Conservation (phyloP, 352 stramenopile species). For the Globisporangium barbulae region DNA sequence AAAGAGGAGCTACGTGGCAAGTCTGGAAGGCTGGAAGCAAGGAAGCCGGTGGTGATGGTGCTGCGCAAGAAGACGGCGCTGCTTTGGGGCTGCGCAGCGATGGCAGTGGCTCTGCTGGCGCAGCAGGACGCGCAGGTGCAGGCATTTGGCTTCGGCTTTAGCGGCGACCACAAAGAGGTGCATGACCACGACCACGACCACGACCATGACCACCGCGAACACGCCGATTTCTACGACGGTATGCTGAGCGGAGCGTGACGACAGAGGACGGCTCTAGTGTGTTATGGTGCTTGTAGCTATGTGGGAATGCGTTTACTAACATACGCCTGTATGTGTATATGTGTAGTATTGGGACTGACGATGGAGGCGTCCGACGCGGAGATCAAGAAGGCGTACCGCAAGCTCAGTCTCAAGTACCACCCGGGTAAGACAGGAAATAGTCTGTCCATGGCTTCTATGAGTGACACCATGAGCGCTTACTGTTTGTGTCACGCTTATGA, state of each 20-base stretch:
- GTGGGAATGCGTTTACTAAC: background rate
- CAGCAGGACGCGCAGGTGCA: slow-evolving; percentile 24
- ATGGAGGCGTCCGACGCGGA: slow-evolving; percentile 85
- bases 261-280: background rate
- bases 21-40: background rate
- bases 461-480: background rate
- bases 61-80: slow-evolving; percentile 22
- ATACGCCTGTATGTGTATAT: slow-evolving; percentile 3
- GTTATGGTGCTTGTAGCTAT: slow-evolving; percentile 6
- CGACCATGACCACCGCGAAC: slow-evolving; percentile 53
- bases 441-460: background rate
- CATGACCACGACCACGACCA: slow-evolving; percentile 21
- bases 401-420: slow-evolving; percentile 95
- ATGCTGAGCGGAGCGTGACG: background rate
- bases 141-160: slow-evolving; percentile 55
- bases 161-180: slow-evolving; percentile 32
- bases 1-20: slow-evolving; percentile 11
- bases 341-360: slow-evolving; percentile 58
- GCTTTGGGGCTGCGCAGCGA: slow-evolving; percentile 24
- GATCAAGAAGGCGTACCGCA: slow-evolving; percentile 95
- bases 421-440: slow-evolving; percentile 42
- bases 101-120: slow-evolving; percentile 29
- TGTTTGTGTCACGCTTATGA: background rate
- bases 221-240: slow-evolving; percentile 81
- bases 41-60: slow-evolving; percentile 15